Evolutionary conservation across 2,329 filamentous ascomycete genomes (phyloP).

Genomic region (Didymella glomerata): DNA sequence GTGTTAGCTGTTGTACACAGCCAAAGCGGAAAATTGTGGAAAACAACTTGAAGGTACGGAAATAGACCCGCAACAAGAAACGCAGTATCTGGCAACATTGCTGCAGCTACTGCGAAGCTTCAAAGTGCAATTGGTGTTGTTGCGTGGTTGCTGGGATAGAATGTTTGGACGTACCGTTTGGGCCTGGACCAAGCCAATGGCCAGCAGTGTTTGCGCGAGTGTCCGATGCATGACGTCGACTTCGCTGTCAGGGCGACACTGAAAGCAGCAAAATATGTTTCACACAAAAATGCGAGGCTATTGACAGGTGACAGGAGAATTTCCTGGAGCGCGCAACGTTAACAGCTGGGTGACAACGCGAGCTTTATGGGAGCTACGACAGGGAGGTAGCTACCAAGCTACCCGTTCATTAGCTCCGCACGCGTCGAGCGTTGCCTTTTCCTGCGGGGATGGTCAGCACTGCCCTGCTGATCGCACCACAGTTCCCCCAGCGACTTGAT

Average conservation of each 20-base stretch:
- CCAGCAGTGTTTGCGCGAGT: constrained; percentile 47
- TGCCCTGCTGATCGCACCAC: constrained; percentile 35
- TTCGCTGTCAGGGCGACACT: constrained; percentile 29
- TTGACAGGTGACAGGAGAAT: constrained; percentile 22
- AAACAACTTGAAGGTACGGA: constrained; percentile 43
- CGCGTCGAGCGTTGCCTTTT: constrained; percentile 25
- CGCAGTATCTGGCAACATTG: constrained; percentile 35
- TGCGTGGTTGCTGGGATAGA: constrained; percentile 18
- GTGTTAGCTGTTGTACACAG: constrained; percentile 37
- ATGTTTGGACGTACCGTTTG: constrained; percentile 40
- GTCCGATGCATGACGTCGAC: constrained; percentile 46
- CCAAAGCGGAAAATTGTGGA: constrained; percentile 27
- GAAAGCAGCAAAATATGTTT: constrained; percentile 17
- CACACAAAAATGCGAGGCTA: constrained; percentile 24
- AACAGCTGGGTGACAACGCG: constrained; percentile 25
- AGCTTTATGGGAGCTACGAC: constrained; percentile 29
- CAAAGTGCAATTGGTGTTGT: constrained; percentile 23
- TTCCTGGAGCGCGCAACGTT: constrained; percentile 27
- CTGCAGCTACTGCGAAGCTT: constrained; percentile 32
- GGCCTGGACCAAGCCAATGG: constrained; percentile 40
- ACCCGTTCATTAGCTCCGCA: constrained; percentile 26
- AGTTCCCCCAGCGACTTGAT: constrained; percentile 27
- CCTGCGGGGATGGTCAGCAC: constrained; percentile 27
- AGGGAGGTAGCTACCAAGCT: constrained; percentile 23
- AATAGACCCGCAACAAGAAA: constrained; percentile 40